Base-by-base conservation (phyloP, 2,329 filamentous ascomycete species). In the Cytospora leucostoma region DNA sequence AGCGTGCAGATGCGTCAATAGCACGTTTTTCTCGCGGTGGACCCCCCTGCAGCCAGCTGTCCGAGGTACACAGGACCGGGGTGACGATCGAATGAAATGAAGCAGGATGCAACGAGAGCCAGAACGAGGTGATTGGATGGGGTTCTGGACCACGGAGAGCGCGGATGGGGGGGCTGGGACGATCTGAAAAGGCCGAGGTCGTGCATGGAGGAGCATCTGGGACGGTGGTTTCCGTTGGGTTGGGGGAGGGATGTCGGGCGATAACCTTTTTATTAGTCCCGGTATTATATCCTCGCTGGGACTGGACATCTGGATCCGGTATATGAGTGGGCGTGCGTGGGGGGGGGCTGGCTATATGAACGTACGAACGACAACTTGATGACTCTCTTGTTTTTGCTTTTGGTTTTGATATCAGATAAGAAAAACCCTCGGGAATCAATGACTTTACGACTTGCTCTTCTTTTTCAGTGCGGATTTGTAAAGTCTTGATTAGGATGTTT, bases 331-430 rank as follows among this genome's bases (percentile, higher is more conserved):
- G 27, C 27, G 19, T 44, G 40, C 17, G 17, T 8, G 6, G 17
- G 40, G 17, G 40, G 40, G 17, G 17, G 17, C 19, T 44, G 40
- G 40, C 33, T 35, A 54, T 32, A n/a, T 52, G 15, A 13, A 32
- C 38, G 38, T 37, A 49, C 58, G 58, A 61, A 61, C 51, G 51
- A 55, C 38, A 61, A 38, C 35, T 59, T 60, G 13, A 61, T 55
- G 58, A 61, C 27, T 19, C 17, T 35, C 15, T 34, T 34, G n/a
- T 38, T 37, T 49, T 27, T 11, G 12, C 6, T 11, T 35, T 17
- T 37, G 10, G 37, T 19, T 60, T 15, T 34, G 58, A 61, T 38
- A 61, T 49, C 58, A 61, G 40, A 38, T 19, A 61, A 55, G 55
- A 33, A 61, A 55, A 61, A 33, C 38, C 37, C 17, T 35, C 32